A percentile compares a stretch with the other conserved stretches of the same genome.
Conservation (phyloP, 2,329 filamentous ascomycete species). For the Apiospora sp. region DNA sequence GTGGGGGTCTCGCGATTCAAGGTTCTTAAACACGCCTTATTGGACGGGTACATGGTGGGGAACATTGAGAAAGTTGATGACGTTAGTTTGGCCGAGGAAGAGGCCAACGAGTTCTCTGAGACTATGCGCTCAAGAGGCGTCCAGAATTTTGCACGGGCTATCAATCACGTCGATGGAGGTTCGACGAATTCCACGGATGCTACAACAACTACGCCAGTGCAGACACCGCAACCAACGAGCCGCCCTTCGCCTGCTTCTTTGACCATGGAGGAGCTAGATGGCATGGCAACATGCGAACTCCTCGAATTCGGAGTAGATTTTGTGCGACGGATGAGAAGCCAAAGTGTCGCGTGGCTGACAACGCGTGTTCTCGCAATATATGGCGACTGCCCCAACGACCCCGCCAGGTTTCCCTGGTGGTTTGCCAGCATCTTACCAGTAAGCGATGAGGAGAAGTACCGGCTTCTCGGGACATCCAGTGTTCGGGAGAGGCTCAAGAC, state of each 20-base stretch:
- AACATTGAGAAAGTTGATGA: constrained; percentile 81
- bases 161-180: not conserved
- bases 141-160: constrained; percentile 37
- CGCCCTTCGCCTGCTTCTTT: constrained; percentile 29
- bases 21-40: constrained; percentile 67
- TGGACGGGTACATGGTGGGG: constrained; percentile 83
- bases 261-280: constrained; percentile 50
- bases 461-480: constrained; percentile 74
- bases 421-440: constrained; percentile 84
- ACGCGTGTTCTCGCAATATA: constrained; percentile 76
- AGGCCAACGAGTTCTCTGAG: constrained; percentile 76
- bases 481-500: constrained; percentile 86
- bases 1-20: constrained; percentile 80
- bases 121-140: constrained; percentile 47
- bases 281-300: constrained; percentile 74
- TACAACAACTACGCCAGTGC: constrained; percentile 19
- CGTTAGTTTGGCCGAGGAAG: constrained; percentile 82
- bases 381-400: constrained; percentile 79
- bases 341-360: constrained; percentile 78
- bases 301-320: constrained; percentile 73
- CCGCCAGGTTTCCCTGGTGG: constrained; percentile 87
- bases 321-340: constrained; percentile 70
- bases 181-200: not conserved
- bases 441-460: constrained; percentile 80
- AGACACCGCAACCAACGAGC: constrained; percentile 31